Evolutionary conservation across 2,329 filamentous ascomycete species (phyloP).

Genomic region (Fusarium domesticum): DNA sequence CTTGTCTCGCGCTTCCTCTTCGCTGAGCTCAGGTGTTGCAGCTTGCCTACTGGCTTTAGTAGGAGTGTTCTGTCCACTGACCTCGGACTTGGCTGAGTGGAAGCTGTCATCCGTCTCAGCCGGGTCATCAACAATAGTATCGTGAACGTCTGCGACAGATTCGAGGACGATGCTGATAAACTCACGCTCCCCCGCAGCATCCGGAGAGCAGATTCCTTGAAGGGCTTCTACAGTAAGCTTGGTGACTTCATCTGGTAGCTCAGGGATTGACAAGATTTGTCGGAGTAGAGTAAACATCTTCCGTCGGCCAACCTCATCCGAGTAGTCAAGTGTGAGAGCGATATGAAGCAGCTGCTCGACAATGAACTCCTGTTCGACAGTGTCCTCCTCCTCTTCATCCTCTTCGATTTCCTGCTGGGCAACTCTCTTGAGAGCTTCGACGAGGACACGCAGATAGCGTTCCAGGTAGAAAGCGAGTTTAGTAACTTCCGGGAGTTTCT

Average conservation of each 20-base stretch:
- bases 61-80: constrained; percentile 64
- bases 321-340: constrained; percentile 87
- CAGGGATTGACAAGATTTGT: constrained; percentile 78
- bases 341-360: constrained; percentile 94
- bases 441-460: constrained; percentile 68
- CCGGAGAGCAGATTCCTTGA: constrained; percentile 75
- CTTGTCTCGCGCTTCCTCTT: constrained; percentile 68
- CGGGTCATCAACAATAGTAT: constrained; percentile 76
- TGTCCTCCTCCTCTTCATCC: constrained; percentile 74
- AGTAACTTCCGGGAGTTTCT: constrained; percentile 93
- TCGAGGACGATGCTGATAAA: constrained; percentile 86
- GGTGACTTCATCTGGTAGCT: constrained; percentile 88
- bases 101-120: constrained; percentile 70
- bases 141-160: constrained; percentile 93
- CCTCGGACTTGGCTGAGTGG: constrained; percentile 85
- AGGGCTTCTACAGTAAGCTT: constrained; percentile 82
- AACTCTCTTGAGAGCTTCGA: constrained; percentile 59
- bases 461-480: constrained; percentile 85
- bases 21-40: constrained; percentile 46
- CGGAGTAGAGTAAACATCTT: constrained; percentile 94
- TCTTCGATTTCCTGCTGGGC: constrained; percentile 54
- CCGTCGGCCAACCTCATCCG: constrained; percentile 90
- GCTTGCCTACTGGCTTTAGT: constrained; percentile 45
- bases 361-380: constrained; percentile 89
- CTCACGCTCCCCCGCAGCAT: constrained; percentile 71